Percentiles rank a stretch among this genome's conserved stretches.
Evolutionary conservation across 805 yeast genomes (phyloP).

Genomic region (Metschnikowia kunwiensis): DNA sequence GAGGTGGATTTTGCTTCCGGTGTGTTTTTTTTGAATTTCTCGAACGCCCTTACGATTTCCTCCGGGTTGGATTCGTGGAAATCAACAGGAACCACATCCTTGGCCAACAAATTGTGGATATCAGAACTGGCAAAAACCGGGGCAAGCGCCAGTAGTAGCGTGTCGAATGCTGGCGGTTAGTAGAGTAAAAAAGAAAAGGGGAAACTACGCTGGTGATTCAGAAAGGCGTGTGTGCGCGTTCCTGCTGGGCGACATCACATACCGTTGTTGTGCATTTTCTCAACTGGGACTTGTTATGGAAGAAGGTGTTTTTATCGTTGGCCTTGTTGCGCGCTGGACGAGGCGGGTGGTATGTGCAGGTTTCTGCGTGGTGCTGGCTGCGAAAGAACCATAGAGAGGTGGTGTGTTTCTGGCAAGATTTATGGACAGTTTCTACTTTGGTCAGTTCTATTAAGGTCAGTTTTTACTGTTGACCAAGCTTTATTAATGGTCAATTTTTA

Average conservation of each 20-base stretch:
- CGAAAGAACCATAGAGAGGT: too few relatives aligned
- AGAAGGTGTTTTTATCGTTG: not conserved
- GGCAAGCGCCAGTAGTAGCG: slow-evolving; percentile 18
- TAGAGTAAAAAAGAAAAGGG: not conserved
- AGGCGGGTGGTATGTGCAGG: not conserved
- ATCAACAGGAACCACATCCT: slow-evolving; percentile 37
- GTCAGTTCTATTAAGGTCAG: too few relatives aligned
- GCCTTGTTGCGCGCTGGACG: not conserved
- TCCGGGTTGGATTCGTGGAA: slow-evolving; percentile 47
- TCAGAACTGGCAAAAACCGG: slow-evolving; percentile 14
- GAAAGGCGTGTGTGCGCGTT: not conserved
- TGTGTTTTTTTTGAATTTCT: slow-evolving; percentile 30
- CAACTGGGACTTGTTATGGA: slow-evolving; percentile 10
- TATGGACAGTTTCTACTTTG: too few relatives aligned
- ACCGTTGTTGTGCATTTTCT: slow-evolving; percentile 11
- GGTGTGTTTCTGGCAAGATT: too few relatives aligned
- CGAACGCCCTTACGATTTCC: slow-evolving; percentile 42
- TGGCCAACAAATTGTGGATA: slow-evolving; percentile 9
- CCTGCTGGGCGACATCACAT: not conserved
- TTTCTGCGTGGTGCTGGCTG: too few relatives aligned
- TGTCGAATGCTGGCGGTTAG: slow-evolving; percentile 12
- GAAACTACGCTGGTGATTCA: not conserved
- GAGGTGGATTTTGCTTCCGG: slow-evolving; percentile 33
- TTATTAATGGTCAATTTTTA: too few relatives aligned
- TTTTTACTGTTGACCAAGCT: too few relatives aligned